Conservation (phyloP, 331 rosid species). For the Malus hybrid region DNA sequence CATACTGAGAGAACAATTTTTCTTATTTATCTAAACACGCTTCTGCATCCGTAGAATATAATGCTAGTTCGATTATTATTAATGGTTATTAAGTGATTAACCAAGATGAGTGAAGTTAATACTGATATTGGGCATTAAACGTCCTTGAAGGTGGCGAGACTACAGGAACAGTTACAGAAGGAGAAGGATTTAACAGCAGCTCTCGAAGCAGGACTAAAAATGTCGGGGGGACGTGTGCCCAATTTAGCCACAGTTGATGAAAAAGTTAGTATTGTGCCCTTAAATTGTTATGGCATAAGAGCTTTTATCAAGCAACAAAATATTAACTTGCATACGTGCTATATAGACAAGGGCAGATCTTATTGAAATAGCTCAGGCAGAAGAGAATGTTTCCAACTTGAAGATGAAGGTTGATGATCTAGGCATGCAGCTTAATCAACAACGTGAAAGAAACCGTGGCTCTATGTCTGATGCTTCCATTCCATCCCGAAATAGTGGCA, state of each 20-base stretch:
- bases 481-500: conserved; percentile 14
- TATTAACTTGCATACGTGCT: conserved; percentile 18
- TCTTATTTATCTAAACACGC: background rate
- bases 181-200: conserved; percentile 50
- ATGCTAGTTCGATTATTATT: background rate
- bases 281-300: conserved; percentile 2
- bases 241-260: conserved; percentile 38
- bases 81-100: background rate
- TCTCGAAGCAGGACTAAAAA: conserved; percentile 27
- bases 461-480: conserved; percentile 11
- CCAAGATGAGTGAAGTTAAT: background rate
- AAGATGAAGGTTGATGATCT: conserved; percentile 49
- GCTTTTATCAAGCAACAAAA: conserved; percentile 16
- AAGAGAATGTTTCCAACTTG: conserved; percentile 47
- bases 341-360: conserved; percentile 63
- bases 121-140: background rate
- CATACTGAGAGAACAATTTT: background rate
- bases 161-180: conserved; percentile 61
- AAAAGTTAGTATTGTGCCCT: conserved; percentile 27
- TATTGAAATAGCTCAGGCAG: conserved; percentile 55
- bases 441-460: conserved; percentile 28
- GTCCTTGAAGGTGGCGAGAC: conserved; percentile 52
- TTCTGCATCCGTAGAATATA: background rate
- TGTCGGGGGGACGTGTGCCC: conserved; percentile 5
- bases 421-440: conserved; percentile 50